phyloP scores from a whole-genome alignment of 345 rosid species.

The Dipteronia sinensis region DNA sequence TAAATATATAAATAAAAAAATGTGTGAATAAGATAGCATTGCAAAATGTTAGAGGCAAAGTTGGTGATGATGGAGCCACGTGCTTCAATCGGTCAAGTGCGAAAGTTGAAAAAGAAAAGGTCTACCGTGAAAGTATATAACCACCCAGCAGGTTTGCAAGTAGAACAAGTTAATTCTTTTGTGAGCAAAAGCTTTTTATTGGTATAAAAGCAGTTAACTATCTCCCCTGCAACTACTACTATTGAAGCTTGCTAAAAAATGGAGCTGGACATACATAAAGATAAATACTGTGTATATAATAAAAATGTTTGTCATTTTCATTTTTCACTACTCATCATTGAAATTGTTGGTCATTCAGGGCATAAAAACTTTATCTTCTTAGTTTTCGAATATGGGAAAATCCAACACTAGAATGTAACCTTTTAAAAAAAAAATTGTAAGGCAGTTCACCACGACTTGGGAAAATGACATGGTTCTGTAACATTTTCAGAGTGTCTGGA shows the following conservation, averaged over 20 bases:
- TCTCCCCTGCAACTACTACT: background rate
- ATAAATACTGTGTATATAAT: background rate
- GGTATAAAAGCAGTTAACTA: background rate
- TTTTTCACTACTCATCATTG: background rate
- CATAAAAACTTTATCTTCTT: background rate
- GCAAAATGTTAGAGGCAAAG: background rate
- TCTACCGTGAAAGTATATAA: background rate
- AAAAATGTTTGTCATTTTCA: background rate
- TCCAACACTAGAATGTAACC: background rate
- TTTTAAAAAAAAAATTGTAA: background rate
- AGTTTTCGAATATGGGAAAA: background rate
- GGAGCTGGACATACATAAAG: background rate
- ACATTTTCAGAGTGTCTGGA: slow-evolving; percentile 72
- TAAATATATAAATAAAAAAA: background rate
- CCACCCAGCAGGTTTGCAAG: background rate
- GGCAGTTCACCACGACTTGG: background rate
- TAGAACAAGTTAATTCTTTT: background rate
- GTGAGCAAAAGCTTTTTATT: background rate
- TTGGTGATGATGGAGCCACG: background rate
- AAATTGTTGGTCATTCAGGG: background rate
- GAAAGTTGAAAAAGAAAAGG: background rate
- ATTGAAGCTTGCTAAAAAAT: background rate
- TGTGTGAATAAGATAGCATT: background rate
- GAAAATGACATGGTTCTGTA: slow-evolving; percentile 19
- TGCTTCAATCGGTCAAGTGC: background rate